A percentile compares a stretch with the other conserved stretches of the same genome.
phyloP scores from a whole-genome alignment of 108 stramenopile genomes.

The Discostella stelligeroides region DNA sequence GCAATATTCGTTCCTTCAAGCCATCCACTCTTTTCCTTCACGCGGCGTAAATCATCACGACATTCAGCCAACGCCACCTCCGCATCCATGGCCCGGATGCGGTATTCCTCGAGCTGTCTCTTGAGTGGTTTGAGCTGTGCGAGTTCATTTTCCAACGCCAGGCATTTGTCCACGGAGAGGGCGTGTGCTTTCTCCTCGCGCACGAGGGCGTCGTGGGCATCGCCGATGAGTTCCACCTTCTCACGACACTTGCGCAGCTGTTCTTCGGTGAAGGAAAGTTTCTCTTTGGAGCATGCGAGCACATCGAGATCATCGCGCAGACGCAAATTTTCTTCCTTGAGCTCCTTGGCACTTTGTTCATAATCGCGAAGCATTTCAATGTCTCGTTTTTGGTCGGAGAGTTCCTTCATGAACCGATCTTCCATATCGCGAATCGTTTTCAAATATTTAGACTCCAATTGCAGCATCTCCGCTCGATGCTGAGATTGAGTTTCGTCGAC shows the following conservation, averaged over 20 bases:
- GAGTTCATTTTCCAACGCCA: constrained; percentile 76
- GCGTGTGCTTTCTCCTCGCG: constrained; percentile 82
- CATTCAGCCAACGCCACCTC: constrained; percentile 77
- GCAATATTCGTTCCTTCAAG: constrained; percentile 50
- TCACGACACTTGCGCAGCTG: constrained; percentile 68
- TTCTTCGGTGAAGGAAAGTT: constrained; percentile 62
- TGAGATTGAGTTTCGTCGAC: constrained; percentile 57
- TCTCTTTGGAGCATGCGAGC: constrained; percentile 58
- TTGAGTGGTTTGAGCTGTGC: constrained; percentile 64
- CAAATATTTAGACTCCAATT: constrained; percentile 56
- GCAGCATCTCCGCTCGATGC: constrained; percentile 72
- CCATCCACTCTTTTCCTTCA: constrained; percentile 46
- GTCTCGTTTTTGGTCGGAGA: constrained; percentile 45
- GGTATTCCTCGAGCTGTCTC: constrained; percentile 81
- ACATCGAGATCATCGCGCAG: constrained; percentile 82
- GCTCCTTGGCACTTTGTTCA: constrained; percentile 28
- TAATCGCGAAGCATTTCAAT: constrained; percentile 40
- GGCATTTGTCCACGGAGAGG: constrained; percentile 67
- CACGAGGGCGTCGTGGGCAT: constrained; percentile 71
- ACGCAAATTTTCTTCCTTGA: constrained; percentile 56
- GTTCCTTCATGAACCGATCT: constrained; percentile 42
- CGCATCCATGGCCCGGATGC: constrained; percentile 66
- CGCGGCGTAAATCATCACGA: constrained; percentile 54
- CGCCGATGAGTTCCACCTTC: constrained; percentile 63
- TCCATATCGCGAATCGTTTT: constrained; percentile 41